Evolutionary conservation across 192 early-diverging fungal species (phyloP).

Genomic region (Backusella luteola): DNA sequence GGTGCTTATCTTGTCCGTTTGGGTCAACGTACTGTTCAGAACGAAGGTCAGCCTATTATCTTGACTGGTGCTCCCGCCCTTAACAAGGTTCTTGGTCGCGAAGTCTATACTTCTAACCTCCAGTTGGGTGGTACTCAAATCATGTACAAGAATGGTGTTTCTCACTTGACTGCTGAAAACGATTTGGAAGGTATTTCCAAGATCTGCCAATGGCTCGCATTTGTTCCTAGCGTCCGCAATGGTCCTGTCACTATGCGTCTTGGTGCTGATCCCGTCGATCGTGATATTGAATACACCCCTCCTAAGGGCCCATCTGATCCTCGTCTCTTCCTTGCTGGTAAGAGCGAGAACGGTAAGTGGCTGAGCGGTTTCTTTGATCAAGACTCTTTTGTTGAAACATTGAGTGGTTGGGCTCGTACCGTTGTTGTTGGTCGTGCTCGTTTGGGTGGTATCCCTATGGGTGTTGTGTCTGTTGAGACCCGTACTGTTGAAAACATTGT

Average conservation of each 20-base stretch:
- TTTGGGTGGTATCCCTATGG: conserved; percentile 96
- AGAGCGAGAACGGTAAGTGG: conserved; percentile 67
- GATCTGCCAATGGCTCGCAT: conserved; percentile 93
- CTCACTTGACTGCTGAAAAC: conserved; percentile 94
- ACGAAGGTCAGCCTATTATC: conserved; percentile 98
- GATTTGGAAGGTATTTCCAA: conserved; percentile 91
- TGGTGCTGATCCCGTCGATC: conserved; percentile 75
- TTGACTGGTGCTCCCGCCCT: conserved; percentile 95
- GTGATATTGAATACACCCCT: conserved; percentile 80
- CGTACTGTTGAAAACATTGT: conserved; percentile 89
- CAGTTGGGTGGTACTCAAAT: conserved; percentile 99
- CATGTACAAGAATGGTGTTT: conserved; percentile 99
- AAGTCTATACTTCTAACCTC: conserved; percentile 97
- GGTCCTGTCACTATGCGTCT: conserved; percentile 65
- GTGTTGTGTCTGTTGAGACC: conserved; percentile 95
- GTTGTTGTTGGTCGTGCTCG: conserved; percentile 93
- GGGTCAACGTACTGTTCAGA: conserved; percentile 96
- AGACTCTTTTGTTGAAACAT: conserved; percentile 94
- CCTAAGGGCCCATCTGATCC: conserved; percentile 89
- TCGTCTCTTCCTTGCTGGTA: conserved; percentile 83
- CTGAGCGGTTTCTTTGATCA: conserved; percentile 95
- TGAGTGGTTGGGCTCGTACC: conserved; percentile 95
- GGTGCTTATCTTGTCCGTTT: conserved; percentile 98
- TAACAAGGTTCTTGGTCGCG: conserved; percentile 97
- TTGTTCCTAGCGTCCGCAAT: conserved; percentile 74